These are phyloP conservation scores for Arabidopsis suecica DNA, from an alignment of 345 rosid species.

Conservation along the genomic window DNA sequence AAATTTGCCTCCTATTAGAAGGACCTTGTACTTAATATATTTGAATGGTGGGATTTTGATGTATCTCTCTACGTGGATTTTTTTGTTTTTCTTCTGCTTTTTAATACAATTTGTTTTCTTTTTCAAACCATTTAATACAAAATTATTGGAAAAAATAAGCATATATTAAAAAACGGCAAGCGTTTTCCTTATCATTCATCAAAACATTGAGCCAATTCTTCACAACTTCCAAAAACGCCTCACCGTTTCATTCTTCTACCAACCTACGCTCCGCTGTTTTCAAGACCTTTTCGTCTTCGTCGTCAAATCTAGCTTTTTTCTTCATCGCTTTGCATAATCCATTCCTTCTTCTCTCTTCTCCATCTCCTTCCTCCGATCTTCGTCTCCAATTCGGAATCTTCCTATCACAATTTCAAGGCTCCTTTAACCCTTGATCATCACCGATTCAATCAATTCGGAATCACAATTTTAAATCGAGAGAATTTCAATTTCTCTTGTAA, in stretches of 20 bases:
- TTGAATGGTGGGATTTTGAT: too few species aligned
- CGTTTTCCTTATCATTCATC: neutral
- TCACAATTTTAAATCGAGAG: neutral
- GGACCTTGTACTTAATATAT: too few species aligned
- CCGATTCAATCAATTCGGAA: constrained; percentile 13
- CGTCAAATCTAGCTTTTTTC: neutral
- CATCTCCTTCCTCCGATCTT: constrained; percentile 14
- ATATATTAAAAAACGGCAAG: constrained; percentile 30
- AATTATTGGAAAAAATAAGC: neutral
- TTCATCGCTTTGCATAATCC: constrained; percentile 18
- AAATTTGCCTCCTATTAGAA: too few species aligned
- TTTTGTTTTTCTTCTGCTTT: too few species aligned
- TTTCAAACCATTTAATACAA: too few species aligned
- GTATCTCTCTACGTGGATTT: too few species aligned
- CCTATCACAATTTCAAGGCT: neutral
- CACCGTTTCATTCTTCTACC: neutral
- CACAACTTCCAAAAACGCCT: neutral
- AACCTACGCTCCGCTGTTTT: constrained; percentile 30
- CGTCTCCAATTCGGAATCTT: neutral
- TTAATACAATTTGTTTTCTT: too few species aligned
- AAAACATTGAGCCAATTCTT: neutral
- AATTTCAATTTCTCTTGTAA: constrained; percentile 7
- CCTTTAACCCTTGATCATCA: constrained; percentile 4
- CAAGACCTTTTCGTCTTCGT: constrained; percentile 12
- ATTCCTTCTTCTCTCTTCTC: constrained; percentile 8